Base-by-base conservation (phyloP, 768 basidiomycete genomes). In the Chalciporus pseudorubinellus region DNA sequence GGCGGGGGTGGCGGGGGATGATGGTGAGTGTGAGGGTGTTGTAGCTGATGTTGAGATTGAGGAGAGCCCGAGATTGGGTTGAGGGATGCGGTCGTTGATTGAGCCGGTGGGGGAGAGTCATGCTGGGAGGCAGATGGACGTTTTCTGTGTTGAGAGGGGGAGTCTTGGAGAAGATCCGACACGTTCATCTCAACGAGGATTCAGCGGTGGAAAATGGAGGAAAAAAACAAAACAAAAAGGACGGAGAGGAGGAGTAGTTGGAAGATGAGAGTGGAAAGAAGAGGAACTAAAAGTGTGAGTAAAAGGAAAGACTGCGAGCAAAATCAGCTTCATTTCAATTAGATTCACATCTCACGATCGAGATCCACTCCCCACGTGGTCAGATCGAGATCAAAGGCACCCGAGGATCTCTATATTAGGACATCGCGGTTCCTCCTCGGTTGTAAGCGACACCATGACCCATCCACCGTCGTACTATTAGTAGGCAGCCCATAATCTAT, bases 81-180 rank as follows among this genome's bases (percentile, higher is more conserved):
- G 28, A 63, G 51, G 51, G 68, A 48, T 55, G 62, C 24, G 7
- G 66, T 10, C 7, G 60, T 36, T 50, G 68, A 61, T 61, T 62
- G 64, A 24, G 70, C 54, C 26, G 61, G 65, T 12, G 64, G 59
- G 1, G 62, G 44, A 0, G 63, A 50, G 6, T 62, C 58, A 43
- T 61, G 64, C 45, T 65, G 67, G 12, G 59, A 50, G 18, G 53
- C 57, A 56, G 63, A 58, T 11, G 71, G 55, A 3, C 60, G 60
- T 61, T 72, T 60, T 19, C 72, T 57, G 60, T 79, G 79, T 59
- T 84, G 83, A 0, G 84, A 84, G 44, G 85, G 85, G 0, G 84
- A 81, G 67, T 84, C 83, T 58, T 86, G 84, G 21, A 88, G 72
- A 50, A 88, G 77, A 63, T 75, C 80, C 20, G 81, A 80, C 58